A percentile compares a stretch with the other conserved stretches of the same genome.
These are phyloP conservation scores for Pichia eremophila DNA, from an alignment of 805 yeast genomes.

Conservation along the genomic window DNA sequence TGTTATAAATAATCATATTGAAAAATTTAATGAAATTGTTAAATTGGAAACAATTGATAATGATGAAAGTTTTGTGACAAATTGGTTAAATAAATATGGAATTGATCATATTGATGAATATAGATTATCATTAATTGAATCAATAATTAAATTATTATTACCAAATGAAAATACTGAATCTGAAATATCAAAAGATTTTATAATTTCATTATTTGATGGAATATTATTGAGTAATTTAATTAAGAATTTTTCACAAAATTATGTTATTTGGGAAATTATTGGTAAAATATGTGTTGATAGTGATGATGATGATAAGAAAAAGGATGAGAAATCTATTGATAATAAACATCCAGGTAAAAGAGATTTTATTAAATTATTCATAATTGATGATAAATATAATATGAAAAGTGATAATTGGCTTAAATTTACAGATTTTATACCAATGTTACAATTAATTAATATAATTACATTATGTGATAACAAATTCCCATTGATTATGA, in stretches of 20 bases:
- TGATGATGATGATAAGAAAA: neutral
- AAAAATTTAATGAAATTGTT: neutral
- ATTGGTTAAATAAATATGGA: conserved; percentile 3
- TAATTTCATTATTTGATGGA: conserved; percentile 33
- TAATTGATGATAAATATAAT: neutral
- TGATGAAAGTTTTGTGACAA: neutral
- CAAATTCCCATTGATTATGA: conserved; percentile 4
- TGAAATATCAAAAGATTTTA: conserved; percentile 28
- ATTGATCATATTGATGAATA: neutral
- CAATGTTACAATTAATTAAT: conserved; percentile 1
- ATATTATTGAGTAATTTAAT: conserved; percentile 32
- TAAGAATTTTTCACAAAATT: conserved; percentile 41
- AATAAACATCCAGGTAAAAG: neutral
- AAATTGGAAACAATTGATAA: neutral
- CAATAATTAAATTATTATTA: conserved; percentile 27
- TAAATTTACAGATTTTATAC: conserved; percentile 6
- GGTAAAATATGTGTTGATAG: conserved; percentile 14
- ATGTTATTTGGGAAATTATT: conserved; percentile 39
- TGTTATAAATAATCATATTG: neutral
- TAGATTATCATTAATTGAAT: conserved; percentile 23
- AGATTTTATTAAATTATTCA: neutral
- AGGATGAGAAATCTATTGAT: neutral
- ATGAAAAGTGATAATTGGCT: neutral
- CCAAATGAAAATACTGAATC: conserved; percentile 36
- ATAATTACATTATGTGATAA: neutral